Evolutionary conservation across 768 basidiomycete genomes (phyloP), one percentile per base, ranked within the genome.

Genomic region (Mycena floridula): DNA sequence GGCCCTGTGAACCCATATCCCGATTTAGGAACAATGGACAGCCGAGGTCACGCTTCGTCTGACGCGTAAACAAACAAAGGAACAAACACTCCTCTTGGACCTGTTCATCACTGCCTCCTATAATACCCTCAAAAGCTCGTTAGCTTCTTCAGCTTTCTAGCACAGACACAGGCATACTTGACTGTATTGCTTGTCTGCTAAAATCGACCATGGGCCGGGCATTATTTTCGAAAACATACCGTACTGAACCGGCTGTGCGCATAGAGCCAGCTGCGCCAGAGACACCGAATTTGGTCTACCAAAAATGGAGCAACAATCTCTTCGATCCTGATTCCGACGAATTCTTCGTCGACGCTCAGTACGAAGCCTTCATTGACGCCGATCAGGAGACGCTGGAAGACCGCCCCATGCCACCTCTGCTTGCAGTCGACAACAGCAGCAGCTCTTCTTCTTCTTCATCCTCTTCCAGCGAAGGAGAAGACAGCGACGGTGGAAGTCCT

Each of bases 261-360:
- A 35, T 18, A 35, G 7, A 35, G 3, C 18, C 18, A 35, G 13
- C 9, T 32, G 9, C 28, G 28, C n/a, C 38, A 13, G 38, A 4
- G 38, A 24, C 22, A 16, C 38, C 15, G 38, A 15, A 3, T 16
- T 5, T 39, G 13, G 13, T 20, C 5, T 22, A 11, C 13, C 9
- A 11, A 13, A 39, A 22, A 22, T 16, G 38, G n/a, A 16, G n/a
- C 23, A 39, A 15, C 15, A 72, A 73, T 48, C 59, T 65, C 3
- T 74, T 74, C 55, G 73, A 74, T 52, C 72, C 72, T 1, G 72
- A 74, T 58, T 66, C 72, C 28, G 72, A 74, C 49, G 72, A 72
- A 55, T 74, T 73, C 50, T 72, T 73, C 42, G 63, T 62, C 44
- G 56, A 52, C 30, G 65, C 64, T 42, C 59, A 71, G 36, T 71